Conservation (phyloP, 805 yeast genomes). For the Ogataea methanolica region DNA sequence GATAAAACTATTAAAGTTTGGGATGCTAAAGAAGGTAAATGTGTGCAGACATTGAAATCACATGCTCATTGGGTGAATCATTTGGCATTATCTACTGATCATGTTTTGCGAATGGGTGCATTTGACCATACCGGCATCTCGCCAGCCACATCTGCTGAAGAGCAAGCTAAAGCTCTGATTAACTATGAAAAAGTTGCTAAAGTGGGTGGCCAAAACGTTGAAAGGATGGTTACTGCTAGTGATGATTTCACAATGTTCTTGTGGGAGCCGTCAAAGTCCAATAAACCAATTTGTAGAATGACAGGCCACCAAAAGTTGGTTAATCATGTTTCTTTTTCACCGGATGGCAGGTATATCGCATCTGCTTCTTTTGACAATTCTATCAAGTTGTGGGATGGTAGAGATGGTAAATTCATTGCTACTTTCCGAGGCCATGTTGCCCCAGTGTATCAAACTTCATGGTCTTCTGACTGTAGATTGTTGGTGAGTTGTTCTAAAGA, state of each 20-base stretch:
- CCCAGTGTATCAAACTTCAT: conserved; percentile 94
- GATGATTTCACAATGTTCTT: conserved; percentile 97
- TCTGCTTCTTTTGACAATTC: conserved; percentile 96
- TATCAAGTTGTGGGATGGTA: conserved; percentile 93
- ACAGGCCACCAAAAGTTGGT: conserved; percentile 97
- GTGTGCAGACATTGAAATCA: conserved; percentile 72
- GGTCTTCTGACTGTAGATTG: conserved; percentile 93
- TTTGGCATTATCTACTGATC: conserved; percentile 85
- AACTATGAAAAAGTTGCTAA: conserved; percentile 61
- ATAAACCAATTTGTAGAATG: conserved; percentile 87
- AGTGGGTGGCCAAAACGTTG: conserved; percentile 51
- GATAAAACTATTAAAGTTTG: conserved; percentile 92
- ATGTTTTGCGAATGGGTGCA: conserved; percentile 81
- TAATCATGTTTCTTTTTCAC: conserved; percentile 92
- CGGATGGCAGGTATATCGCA: conserved; percentile 87
- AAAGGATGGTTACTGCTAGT: conserved; percentile 88
- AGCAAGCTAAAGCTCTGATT: conserved; percentile 48
- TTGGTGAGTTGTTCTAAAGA: conserved; percentile 93
- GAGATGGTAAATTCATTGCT: conserved; percentile 82
- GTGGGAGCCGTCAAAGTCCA: conserved; percentile 84
- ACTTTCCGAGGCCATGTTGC: conserved; percentile 97
- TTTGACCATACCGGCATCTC: conserved; percentile 64
- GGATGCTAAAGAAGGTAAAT: conserved; percentile 76
- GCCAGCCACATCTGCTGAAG: conserved; percentile 42
- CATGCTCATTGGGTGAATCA: conserved; percentile 99